Base-by-base conservation (phyloP, 2,329 filamentous ascomycete species). In the Penicillium hordei region DNA sequence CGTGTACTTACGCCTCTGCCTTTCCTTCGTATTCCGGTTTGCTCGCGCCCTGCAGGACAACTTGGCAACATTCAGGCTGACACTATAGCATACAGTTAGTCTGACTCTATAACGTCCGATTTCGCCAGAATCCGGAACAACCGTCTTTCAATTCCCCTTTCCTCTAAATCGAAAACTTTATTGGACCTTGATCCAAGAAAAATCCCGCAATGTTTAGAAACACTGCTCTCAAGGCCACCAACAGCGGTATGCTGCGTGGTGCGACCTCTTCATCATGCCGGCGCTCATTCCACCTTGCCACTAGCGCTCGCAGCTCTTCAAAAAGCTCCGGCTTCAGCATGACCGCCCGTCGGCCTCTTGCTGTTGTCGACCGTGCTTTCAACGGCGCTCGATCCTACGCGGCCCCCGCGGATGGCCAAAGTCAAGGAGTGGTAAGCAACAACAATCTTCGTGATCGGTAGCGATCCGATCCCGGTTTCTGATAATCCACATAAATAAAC, bases 401-500 rank as follows among this genome's bases (percentile, higher is more conserved):
- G 53, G 74, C 82, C 62, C 76, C 84, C 57, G 81, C 82, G 5
- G 82, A 85, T 72, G 83, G 85, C 42, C 82, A 80, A 52, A 78
- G 79, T 71, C 82, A 83, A 72, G 84, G 85, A 68, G 86, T 88
- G 71, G 83, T 86, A 79, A 76, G 83, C 70, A 59, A 58, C 34
- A 70, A 51, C 58, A 58, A 58, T 55, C 57, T 43, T 45, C 8
- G 33, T 44, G 29, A 52, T 64, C 50, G 48, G 19, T 45, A 48
- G 43, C 45, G 39, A 53, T 60, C 21, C 44, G 36, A 53, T 55
- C 27, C 50, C 42, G 50, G 53, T 53, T 54, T 53, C 58, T 48
- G 33, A 59, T 45, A 45, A 42, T 40, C 48, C 31, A 46, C 19
- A 38, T 17, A 40, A 17, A 57, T 5, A 39, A 33, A 29, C 52